A percentile compares a stretch with the other conserved stretches of the same genome.
Evolutionary conservation across 2,329 filamentous ascomycete genomes (phyloP).

Genomic region (Fusarium sarcochroum): DNA sequence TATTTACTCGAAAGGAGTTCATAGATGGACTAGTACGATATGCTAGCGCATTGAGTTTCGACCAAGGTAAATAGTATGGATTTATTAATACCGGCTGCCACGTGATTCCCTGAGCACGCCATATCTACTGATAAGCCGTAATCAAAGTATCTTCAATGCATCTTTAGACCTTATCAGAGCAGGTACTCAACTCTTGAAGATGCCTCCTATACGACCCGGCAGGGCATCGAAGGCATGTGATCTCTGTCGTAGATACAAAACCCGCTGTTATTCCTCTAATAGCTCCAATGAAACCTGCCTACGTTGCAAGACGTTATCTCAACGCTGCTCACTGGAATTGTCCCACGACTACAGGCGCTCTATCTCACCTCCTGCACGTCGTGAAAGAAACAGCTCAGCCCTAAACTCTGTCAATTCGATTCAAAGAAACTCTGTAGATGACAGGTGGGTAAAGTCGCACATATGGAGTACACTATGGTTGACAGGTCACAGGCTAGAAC

Average conservation of each 20-base stretch:
- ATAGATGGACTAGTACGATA: no score
- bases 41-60: background rate
- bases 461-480: background rate
- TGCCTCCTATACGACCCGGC: conserved; percentile 42
- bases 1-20: no score
- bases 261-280: conserved; percentile 43
- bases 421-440: background rate
- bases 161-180: background rate
- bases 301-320: conserved; percentile 45
- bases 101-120: conserved; percentile 32
- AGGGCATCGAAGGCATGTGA: conserved; percentile 49
- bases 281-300: conserved; percentile 36
- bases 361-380: background rate
- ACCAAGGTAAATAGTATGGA: background rate
- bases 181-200: background rate
- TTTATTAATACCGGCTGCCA: background rate
- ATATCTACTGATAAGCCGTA: conserved; percentile 15
- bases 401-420: fast-evolving
- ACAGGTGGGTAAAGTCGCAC: background rate
- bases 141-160: background rate
- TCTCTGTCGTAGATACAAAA: conserved; percentile 47
- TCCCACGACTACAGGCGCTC: background rate
- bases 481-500: conserved; percentile 20
- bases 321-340: conserved; percentile 38
- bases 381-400: background rate